These are phyloP conservation scores for Linum trigynum DNA, from an alignment of 345 rosid genomes.

Conservation along the genomic window DNA sequence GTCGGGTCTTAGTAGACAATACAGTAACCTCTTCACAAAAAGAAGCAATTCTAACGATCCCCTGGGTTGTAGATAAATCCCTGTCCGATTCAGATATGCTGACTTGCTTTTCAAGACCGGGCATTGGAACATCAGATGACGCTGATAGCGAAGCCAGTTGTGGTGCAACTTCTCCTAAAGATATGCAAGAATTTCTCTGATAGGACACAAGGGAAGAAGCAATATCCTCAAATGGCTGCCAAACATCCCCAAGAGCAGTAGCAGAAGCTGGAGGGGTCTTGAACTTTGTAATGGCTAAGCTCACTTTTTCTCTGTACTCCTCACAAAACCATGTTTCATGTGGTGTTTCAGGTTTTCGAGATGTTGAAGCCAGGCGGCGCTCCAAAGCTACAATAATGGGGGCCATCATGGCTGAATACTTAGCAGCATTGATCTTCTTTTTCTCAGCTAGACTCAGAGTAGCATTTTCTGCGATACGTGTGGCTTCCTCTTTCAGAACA, in stretches of 20 bases:
- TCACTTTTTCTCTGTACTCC: slow-evolving; percentile 57
- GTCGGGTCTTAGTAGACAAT: slow-evolving; percentile 84
- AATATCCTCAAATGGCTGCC: slow-evolving; percentile 79
- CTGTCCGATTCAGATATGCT: slow-evolving; percentile 40
- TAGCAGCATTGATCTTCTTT: slow-evolving; percentile 75
- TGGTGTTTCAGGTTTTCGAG: slow-evolving; percentile 81
- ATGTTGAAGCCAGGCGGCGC: slow-evolving; percentile 84
- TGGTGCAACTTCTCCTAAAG: slow-evolving; percentile 83
- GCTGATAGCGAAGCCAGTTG: slow-evolving; percentile 56
- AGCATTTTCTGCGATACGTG: slow-evolving; percentile 73
- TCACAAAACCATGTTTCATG: slow-evolving; percentile 79
- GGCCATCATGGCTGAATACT: slow-evolving; percentile 95
- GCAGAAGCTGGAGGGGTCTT: slow-evolving; percentile 72
- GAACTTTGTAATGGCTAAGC: slow-evolving; percentile 55
- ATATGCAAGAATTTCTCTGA: slow-evolving; percentile 71
- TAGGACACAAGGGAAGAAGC: slow-evolving; percentile 75
- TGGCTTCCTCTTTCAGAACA: slow-evolving; percentile 80
- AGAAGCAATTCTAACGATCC: slow-evolving; percentile 67
- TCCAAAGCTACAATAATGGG: slow-evolving; percentile 80
- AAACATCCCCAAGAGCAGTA: slow-evolving; percentile 63
- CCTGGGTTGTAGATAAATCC: slow-evolving; percentile 34
- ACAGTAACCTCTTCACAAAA: slow-evolving; percentile 57
- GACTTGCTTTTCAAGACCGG: slow-evolving; percentile 81
- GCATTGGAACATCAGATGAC: slow-evolving; percentile 88
- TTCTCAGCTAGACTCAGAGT: slow-evolving; percentile 83